Percentiles rank a stretch among this genome's conserved stretches.
Conservation (phyloP, 2,329 filamentous ascomycete genomes). For the Clarireedia homoeocarpa region DNA sequence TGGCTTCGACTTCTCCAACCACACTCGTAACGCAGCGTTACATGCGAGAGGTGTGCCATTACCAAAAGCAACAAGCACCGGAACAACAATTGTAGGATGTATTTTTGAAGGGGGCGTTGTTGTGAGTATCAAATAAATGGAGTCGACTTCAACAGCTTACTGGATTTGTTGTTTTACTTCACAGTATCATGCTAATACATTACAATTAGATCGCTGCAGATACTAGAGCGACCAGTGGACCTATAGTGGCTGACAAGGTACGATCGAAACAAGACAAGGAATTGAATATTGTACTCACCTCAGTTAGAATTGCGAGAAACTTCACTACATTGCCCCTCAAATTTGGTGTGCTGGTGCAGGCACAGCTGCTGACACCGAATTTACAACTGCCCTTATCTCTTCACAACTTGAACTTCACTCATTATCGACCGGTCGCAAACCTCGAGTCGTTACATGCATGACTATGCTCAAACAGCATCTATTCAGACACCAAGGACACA, state of each 20-base stretch:
- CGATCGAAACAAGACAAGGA: constrained; percentile 7
- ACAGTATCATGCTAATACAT: constrained; percentile 14
- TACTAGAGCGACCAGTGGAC: constrained; percentile 91
- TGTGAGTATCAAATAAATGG: constrained; percentile 41
- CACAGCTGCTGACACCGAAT: constrained; percentile 96
- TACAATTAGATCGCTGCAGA: constrained; percentile 79
- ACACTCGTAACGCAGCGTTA: constrained; percentile 96
- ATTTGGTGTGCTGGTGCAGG: constrained; percentile 99
- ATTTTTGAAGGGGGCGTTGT: constrained; percentile 95
- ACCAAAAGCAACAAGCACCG: constrained; percentile 96
- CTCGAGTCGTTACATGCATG: constrained; percentile 98
- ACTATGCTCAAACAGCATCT: constrained; percentile 99
- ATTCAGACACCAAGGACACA: constrained; percentile 96
- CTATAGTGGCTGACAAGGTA: constrained; percentile 97
- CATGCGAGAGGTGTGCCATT: constrained; percentile 90
- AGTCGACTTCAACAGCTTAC: neutral
- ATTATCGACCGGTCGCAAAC: constrained; percentile 91
- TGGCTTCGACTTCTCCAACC: constrained; percentile 99
- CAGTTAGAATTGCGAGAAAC: constrained; percentile 92
- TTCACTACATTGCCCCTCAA: constrained; percentile 96
- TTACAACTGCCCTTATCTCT: constrained; percentile 96
- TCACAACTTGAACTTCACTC: constrained; percentile 97
- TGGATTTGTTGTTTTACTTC: neutral
- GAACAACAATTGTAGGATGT: constrained; percentile 97
- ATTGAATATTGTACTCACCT: constrained; percentile 1